phyloP scores from a whole-genome alignment of 2,329 filamentous ascomycete species.

The Aspergillus pseudonomiae region DNA sequence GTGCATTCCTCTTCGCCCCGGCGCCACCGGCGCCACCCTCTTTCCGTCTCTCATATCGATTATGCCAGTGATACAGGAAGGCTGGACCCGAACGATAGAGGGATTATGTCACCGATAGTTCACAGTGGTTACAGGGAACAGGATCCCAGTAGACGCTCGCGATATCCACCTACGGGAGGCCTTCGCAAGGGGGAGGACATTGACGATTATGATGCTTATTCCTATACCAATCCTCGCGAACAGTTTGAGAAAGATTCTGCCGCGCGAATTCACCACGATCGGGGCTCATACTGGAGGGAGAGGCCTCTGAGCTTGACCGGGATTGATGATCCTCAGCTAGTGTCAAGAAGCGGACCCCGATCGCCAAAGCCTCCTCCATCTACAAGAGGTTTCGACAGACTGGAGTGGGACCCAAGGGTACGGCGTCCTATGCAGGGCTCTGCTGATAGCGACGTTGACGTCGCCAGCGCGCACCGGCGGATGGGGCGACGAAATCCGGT shows the following conservation, averaged over 20 bases:
- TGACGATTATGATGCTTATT: slow-evolving; percentile 48
- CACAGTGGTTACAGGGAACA: slow-evolving; percentile 31
- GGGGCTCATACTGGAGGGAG: slow-evolving; percentile 28
- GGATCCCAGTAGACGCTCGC: slow-evolving; percentile 26
- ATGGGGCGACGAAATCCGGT: slow-evolving; percentile 49
- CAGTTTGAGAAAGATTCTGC: slow-evolving; percentile 51
- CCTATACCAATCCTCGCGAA: slow-evolving; percentile 51
- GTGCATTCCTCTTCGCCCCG: slow-evolving; percentile 34
- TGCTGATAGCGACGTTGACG: slow-evolving; percentile 38
- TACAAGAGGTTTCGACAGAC: slow-evolving; percentile 41
- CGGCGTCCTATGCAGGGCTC: slow-evolving; percentile 26
- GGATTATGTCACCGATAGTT: slow-evolving; percentile 22
- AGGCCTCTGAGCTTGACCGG: slow-evolving; percentile 46
- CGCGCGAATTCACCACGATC: slow-evolving; percentile 36
- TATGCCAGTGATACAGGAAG: slow-evolving; percentile 42
- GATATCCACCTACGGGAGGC: slow-evolving; percentile 34
- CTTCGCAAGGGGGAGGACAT: slow-evolving; percentile 41
- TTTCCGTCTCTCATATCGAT: slow-evolving; percentile 32
- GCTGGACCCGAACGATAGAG: slow-evolving; percentile 26
- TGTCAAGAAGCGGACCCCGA: slow-evolving; percentile 32
- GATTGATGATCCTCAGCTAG: slow-evolving; percentile 36
- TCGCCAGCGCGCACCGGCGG: slow-evolving; percentile 37
- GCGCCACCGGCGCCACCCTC: slow-evolving; percentile 32
- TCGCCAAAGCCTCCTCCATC: slow-evolving; percentile 41
- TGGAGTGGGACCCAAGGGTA: slow-evolving; percentile 33